Conservation (phyloP, 768 basidiomycete genomes). For the Rhizopogon rudus region DNA sequence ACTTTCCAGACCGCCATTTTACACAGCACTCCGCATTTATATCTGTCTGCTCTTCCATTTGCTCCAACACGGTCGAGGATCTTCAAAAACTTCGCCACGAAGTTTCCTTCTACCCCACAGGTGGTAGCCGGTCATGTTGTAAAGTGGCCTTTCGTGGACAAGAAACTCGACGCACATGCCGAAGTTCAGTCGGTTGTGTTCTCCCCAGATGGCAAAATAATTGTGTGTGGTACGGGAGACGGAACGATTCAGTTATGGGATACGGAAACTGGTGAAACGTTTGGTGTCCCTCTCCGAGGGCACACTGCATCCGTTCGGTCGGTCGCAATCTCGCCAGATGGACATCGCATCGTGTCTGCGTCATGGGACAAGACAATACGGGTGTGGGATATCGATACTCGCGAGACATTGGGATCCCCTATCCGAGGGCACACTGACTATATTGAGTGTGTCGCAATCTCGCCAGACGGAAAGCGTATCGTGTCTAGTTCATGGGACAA, state of each 20-base stretch:
- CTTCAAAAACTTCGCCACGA: too few species aligned
- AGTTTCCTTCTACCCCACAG: not conserved
- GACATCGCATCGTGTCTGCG: not conserved
- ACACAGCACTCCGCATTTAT: slow-evolving; percentile 21
- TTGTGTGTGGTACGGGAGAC: slow-evolving; percentile 4
- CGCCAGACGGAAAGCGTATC: slow-evolving; percentile 9
- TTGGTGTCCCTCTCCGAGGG: slow-evolving; percentile 3
- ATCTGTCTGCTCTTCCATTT: slow-evolving; percentile 27
- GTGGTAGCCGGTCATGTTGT: not conserved
- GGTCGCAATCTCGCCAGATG: slow-evolving; percentile 1
- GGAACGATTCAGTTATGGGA: slow-evolving; percentile 7
- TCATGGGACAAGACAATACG: not conserved
- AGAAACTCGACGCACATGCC: not conserved
- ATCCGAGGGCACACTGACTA: not conserved
- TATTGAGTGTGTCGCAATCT: slow-evolving; percentile 9
- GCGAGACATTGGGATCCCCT: not conserved
- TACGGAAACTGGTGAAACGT: not conserved
- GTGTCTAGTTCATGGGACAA: slow-evolving; percentile 2
- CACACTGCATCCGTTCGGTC: slow-evolving; percentile 1
- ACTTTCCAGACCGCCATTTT: not conserved
- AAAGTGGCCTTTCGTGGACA: not conserved
- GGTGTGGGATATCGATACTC: not conserved
- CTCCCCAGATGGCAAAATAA: slow-evolving; percentile 3
- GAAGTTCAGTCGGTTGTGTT: slow-evolving; percentile 1
- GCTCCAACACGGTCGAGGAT: slow-evolving; percentile 10